Percentiles rank a stretch among this genome's conserved stretches.
Evolutionary conservation across 306 rosid species (phyloP).

Genomic region (Argentina anserina): DNA sequence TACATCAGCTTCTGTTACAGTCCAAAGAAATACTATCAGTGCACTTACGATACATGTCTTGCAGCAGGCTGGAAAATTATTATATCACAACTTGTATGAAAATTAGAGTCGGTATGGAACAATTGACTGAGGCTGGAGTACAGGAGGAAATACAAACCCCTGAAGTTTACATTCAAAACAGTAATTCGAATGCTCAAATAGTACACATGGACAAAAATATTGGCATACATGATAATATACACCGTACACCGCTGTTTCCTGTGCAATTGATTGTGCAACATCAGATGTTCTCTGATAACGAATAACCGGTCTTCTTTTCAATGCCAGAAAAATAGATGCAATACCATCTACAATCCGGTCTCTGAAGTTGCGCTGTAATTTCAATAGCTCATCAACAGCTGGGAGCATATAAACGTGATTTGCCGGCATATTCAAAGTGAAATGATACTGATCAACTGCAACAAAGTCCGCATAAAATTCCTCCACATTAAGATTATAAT

Average conservation of each 20-base stretch:
- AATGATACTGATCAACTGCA: slow-evolving; percentile 84
- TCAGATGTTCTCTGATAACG: slow-evolving; percentile 95
- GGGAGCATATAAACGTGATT: slow-evolving; percentile 86
- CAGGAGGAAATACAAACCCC: background rate
- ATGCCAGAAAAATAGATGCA: slow-evolving; percentile 75
- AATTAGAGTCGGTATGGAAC: background rate
- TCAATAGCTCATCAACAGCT: slow-evolving; percentile 77
- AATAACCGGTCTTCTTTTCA: slow-evolving; percentile 83
- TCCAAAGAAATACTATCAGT: slow-evolving; percentile 34
- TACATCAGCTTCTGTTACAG: slow-evolving; percentile 87
- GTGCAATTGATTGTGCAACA: slow-evolving; percentile 84
- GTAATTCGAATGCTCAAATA: background rate
- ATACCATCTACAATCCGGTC: slow-evolving; percentile 83
- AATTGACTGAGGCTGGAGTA: background rate
- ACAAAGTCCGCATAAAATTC: slow-evolving; percentile 89
- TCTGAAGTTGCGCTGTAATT: slow-evolving; percentile 53
- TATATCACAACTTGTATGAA: background rate
- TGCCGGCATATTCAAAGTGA: slow-evolving; percentile 70
- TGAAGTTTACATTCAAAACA: background rate
- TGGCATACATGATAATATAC: slow-evolving; percentile 23
- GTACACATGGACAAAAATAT: background rate
- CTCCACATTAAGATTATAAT: slow-evolving; percentile 48
- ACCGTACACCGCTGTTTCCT: slow-evolving; percentile 79
- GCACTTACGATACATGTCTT: slow-evolving; percentile 1
- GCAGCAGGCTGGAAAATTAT: slow-evolving; percentile 3